These are phyloP conservation scores for Aspergillus uvarum DNA, from an alignment of 2,329 filamentous ascomycete species.

Conservation along the genomic window DNA sequence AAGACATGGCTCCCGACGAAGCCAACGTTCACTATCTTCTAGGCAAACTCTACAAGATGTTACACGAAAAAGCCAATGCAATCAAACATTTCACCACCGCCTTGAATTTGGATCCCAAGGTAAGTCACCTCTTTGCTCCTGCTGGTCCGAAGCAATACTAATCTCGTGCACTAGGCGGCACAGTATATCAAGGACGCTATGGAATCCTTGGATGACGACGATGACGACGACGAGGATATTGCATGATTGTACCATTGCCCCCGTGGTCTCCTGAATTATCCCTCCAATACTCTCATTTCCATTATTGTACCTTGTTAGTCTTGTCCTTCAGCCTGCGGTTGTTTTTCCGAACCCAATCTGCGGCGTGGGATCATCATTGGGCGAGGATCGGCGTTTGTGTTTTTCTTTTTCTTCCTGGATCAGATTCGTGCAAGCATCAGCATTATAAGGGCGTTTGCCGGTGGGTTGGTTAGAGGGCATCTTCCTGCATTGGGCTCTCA, in stretches of 20 bases:
- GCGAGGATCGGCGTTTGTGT: slow-evolving; percentile 22
- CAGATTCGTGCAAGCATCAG: slow-evolving; percentile 23
- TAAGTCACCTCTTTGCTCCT: slow-evolving; percentile 42
- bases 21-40: slow-evolving; percentile 94
- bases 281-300: slow-evolving; percentile 22
- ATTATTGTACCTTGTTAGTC: slow-evolving; percentile 8
- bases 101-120: slow-evolving; percentile 94
- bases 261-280: slow-evolving; percentile 14
- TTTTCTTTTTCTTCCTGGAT: slow-evolving; percentile 11
- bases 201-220: slow-evolving; percentile 75
- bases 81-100: slow-evolving; percentile 94
- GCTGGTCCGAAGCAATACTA: not conserved
- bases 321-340: not conserved
- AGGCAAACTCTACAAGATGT: slow-evolving; percentile 63
- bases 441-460: slow-evolving; percentile 27
- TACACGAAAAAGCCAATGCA: slow-evolving; percentile 66
- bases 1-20: slow-evolving; percentile 89
- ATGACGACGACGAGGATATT: slow-evolving; percentile 60
- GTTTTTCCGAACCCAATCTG: slow-evolving; percentile 5
- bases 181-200: slow-evolving; percentile 96
- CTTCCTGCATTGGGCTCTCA: slow-evolving; percentile 26
- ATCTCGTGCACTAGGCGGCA: slow-evolving; percentile 63
- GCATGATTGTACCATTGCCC: slow-evolving; percentile 32
- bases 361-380: slow-evolving; percentile 12
- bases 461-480: slow-evolving; percentile 29